A percentile compares a stretch with the other conserved stretches of the same genome.
Conservation (phyloP, 805 yeast genomes). For the Limtongozyma cylindracea region DNA sequence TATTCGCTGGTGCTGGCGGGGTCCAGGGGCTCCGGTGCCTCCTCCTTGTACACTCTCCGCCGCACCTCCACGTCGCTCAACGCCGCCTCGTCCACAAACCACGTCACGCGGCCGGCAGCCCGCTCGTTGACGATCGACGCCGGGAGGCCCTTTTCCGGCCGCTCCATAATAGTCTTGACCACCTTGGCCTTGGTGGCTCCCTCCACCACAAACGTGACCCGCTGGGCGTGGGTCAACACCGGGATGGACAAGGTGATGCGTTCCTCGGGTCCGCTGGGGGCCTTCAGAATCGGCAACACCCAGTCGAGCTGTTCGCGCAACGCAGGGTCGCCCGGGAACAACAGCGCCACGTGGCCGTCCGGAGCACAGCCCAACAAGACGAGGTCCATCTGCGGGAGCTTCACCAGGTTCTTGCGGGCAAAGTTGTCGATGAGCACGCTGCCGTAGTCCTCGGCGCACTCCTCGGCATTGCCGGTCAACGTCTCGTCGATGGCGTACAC, state of each 20-base stretch:
- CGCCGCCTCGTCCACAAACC: conserved; percentile 96
- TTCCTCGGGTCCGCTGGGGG: conserved; percentile 70
- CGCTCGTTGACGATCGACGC: conserved; percentile 72
- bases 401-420: conserved; percentile 91
- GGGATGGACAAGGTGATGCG: conserved; percentile 86
- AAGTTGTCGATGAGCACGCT: conserved; percentile 67
- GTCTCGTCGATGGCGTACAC: conserved; percentile 67
- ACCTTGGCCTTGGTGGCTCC: conserved; percentile 91
- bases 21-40: conserved; percentile 1
- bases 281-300: conserved; percentile 82
- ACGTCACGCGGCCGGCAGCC: conserved; percentile 22
- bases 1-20: too few species aligned
- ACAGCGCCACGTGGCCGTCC: conserved; percentile 93
- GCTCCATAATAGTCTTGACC: conserved; percentile 75
- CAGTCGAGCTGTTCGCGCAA: conserved; percentile 80
- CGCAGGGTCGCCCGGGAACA: conserved; percentile 73
- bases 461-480: conserved; percentile 58
- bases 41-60: neutral
- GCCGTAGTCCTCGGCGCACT: conserved; percentile 86
- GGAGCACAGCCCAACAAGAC: conserved; percentile 93
- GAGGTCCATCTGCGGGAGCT: conserved; percentile 83
- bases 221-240: conserved; percentile 78
- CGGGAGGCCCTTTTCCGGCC: conserved; percentile 93
- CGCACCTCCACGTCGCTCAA: conserved; percentile 26
- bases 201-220: conserved; percentile 88